Conservation (phyloP, 169 alveolate genomes). For the Cryptosporidium parvum region DNA sequence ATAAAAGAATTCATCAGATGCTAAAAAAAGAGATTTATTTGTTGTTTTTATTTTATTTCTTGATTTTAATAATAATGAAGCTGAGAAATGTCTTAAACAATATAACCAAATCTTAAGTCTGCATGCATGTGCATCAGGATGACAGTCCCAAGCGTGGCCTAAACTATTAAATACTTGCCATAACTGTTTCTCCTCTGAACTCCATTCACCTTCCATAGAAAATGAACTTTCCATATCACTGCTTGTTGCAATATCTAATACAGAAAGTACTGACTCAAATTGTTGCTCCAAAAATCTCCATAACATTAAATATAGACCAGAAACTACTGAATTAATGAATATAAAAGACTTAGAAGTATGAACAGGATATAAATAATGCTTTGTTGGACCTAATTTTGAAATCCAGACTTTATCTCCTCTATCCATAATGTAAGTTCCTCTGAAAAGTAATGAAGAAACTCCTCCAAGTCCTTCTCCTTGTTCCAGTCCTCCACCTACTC, state of each 20-base stretch:
- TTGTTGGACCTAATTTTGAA: slow-evolving; percentile 68
- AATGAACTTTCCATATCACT: slow-evolving; percentile 37
- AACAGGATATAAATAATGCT: slow-evolving; percentile 78
- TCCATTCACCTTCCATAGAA: slow-evolving; percentile 30
- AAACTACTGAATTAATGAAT: slow-evolving; percentile 78
- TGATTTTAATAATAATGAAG: background rate
- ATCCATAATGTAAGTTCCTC: slow-evolving; percentile 42
- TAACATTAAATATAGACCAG: slow-evolving; percentile 79
- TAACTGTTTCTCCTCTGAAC: slow-evolving; percentile 77
- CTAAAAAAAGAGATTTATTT: background rate
- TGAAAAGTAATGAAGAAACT: slow-evolving; percentile 23
- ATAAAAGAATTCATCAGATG: background rate
- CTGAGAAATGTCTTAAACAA: slow-evolving; percentile 52
- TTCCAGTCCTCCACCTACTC: background rate
- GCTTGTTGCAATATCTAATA: slow-evolving; percentile 62
- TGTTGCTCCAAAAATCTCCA: slow-evolving; percentile 78
- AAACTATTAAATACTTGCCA: slow-evolving; percentile 74
- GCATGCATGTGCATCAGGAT: slow-evolving; percentile 83
- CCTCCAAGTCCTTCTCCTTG: background rate
- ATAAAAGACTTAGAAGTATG: slow-evolving; percentile 80
- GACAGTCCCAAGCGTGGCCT: slow-evolving; percentile 74
- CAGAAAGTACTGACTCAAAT: slow-evolving; percentile 76
- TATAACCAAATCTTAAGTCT: slow-evolving; percentile 78
- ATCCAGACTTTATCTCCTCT: slow-evolving; percentile 54
- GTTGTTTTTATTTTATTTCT: slow-evolving; percentile 1